These are phyloP conservation scores for Murraya paniculata DNA, from an alignment of 345 rosid species.

Conservation along the genomic window DNA sequence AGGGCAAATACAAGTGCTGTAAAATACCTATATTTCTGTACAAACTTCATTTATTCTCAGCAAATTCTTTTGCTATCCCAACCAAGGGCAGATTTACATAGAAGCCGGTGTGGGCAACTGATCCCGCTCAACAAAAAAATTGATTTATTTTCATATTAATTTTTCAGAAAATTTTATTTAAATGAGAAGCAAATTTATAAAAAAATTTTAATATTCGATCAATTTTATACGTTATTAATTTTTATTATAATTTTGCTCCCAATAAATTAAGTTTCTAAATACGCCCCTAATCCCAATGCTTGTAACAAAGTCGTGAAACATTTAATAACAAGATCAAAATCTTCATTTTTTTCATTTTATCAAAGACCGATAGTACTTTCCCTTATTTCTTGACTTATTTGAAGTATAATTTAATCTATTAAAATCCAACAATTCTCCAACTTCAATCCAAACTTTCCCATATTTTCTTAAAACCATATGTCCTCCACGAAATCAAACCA, in stretches of 20 bases:
- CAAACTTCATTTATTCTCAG: constrained; percentile 59
- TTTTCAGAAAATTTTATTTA: too few relatives aligned
- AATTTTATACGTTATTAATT: too few relatives aligned
- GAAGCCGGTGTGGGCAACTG: constrained; percentile 36
- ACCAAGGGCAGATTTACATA: too few relatives aligned
- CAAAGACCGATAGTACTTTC: constrained; percentile 56
- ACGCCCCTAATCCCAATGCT: constrained; percentile 58
- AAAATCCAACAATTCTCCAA: constrained; percentile 48
- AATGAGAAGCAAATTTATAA: too few relatives aligned
- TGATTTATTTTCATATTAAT: too few relatives aligned
- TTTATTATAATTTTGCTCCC: too few relatives aligned
- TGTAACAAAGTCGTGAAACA: too few relatives aligned
- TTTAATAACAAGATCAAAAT: too few relatives aligned
- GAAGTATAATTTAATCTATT: constrained; percentile 62
- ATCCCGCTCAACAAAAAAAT: constrained; percentile 27
- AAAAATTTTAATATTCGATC: too few relatives aligned
- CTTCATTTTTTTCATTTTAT: constrained; percentile 65
- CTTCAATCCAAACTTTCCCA: constrained; percentile 56
- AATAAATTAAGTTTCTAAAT: too few relatives aligned
- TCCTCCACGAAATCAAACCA: constrained; percentile 42
- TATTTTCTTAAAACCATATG: constrained; percentile 59
- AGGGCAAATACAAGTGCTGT: too few relatives aligned
- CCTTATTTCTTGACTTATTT: constrained; percentile 43
- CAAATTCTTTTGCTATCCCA: constrained; percentile 39
- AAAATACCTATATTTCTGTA: constrained; percentile 50